phyloP scores from a whole-genome alignment of 2,329 filamentous ascomycete species.

The Nemania sp. region DNA sequence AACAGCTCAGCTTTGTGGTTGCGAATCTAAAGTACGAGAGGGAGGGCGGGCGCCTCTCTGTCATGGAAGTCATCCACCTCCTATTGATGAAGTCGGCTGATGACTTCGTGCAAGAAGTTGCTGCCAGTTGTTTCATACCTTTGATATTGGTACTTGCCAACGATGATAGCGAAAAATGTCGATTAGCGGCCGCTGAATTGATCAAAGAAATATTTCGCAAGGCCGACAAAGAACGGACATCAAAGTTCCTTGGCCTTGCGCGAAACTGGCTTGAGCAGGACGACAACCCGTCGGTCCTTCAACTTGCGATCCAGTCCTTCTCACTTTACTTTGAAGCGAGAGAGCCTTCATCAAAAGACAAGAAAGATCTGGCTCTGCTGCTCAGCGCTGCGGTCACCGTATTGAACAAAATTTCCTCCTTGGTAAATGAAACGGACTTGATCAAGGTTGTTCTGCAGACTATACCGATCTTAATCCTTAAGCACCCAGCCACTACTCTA shows the following conservation, averaged over 20 bases:
- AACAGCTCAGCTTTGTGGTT: constrained; percentile 88
- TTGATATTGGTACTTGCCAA: constrained; percentile 88
- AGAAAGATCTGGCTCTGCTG: constrained; percentile 75
- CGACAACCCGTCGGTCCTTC: constrained; percentile 76
- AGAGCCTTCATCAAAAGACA: constrained; percentile 68
- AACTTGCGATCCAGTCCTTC: constrained; percentile 83
- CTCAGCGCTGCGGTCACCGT: constrained; percentile 66
- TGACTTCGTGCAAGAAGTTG: constrained; percentile 84
- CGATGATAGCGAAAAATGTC: constrained; percentile 87
- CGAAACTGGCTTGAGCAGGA: constrained; percentile 81
- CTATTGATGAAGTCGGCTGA: constrained; percentile 87
- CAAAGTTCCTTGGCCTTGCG: constrained; percentile 77
- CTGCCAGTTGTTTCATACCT: constrained; percentile 85
- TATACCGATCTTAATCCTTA: constrained; percentile 74
- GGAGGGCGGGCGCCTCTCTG: constrained; percentile 87
- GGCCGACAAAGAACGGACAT: constrained; percentile 77
- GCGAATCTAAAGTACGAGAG: constrained; percentile 93
- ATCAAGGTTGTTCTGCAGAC: constrained; percentile 79
- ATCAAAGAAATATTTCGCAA: constrained; percentile 84
- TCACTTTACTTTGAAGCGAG: constrained; percentile 82
- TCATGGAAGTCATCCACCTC: constrained; percentile 90
- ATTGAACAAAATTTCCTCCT: constrained; percentile 65
- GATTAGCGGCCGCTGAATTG: constrained; percentile 82
- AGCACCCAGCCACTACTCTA: constrained; percentile 73
- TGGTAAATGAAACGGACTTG: constrained; percentile 74